Evolutionary conservation across 164 flowering plant species (phyloP), one percentile per base, ranked within the genome.

Genomic region (Liriodendron chinense): DNA sequence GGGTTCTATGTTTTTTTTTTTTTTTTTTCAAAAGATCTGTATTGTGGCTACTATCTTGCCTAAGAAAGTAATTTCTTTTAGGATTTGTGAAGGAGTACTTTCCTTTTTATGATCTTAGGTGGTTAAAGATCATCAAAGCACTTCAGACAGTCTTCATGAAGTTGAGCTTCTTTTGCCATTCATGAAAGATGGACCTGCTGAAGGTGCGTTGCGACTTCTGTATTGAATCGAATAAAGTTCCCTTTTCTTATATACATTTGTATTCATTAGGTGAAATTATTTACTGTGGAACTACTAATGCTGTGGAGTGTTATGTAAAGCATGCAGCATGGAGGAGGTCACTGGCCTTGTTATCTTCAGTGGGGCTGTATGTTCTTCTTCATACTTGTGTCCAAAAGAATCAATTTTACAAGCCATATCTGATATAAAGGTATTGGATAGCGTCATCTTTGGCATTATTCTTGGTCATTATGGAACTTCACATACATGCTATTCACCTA

Each of bases 81-180:
- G 43, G 43, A 34, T 34, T 34, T 1, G 43, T 34, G 5, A 34
- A 34, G 43, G 3, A 4, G 3, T 34, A 7, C 43, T 34, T 34
- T 34, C 3, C 53, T 78, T 25, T 76, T 69, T 25, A 18, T 21
- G 12, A 14, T 73, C 72, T 72, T 76, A 93, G 95, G 94, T 84
- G 74, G 70, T 74, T 75, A 82, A 82, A 47, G 89, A 88, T 78
- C 92, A 89, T 75, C 82, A 78, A 21, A 81, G 82, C 76, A 75
- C 78, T 69, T 80, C 90, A 23, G 90, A 87, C 78, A 83, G 85
- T 76, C 53, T 82, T 61, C 96, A 92, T 85, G 89, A 92, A 75
- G 91, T 95, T 79, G 97, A 95, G 80, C 83, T 95, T 82, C 92
- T 93, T 79, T 72, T 91, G 47, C 97, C 98, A 43, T 86, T 92